Evolutionary conservation across 306 rosid species (phyloP), one percentile per base, ranked within the genome.

Genomic region (Vachellia collinsii): DNA sequence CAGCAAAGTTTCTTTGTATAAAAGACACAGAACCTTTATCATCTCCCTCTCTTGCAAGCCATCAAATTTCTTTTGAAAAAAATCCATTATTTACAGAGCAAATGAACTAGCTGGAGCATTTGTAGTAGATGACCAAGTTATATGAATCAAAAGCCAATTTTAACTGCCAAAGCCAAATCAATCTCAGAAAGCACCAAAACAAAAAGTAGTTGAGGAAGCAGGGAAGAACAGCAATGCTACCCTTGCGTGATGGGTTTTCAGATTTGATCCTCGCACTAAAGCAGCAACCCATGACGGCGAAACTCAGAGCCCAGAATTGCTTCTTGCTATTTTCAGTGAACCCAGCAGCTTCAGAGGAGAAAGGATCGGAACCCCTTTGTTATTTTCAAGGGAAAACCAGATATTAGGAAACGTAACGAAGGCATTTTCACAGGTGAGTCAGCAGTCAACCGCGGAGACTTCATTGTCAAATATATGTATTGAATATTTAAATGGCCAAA

Each of bases 161-260:
- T 2, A 25, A 58, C 16, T 13, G n/a, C 25, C 25, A 39, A 76
- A 58, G 17, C 76, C 50, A 12, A 22, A 59, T 59, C 37, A 59
- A 56, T 65, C 72, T 43, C 62, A 34, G 47, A 56, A 9, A 65
- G 53, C 48, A 65, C 62, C 23, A 58, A 43, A 75, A 46, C 7
- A 75, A 85, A 75, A 85, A 72, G 4, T 0, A 56, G 54, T n/a
- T 12, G 70, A 53, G 82, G 29, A 65, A 80, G 84, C 20, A 56
- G 65, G 53, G 43, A 56, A 56, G 54, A 79, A 62, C 7, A 69
- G 61, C 83, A 82, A 20, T 39, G 29, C 66, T 87, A 93, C 97
- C 99, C 83, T 90, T 78, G 3, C 80, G 92, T 73, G 86, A 87
- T 84, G 97, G 93, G 91, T 94, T 96, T 69, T 93, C 97, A 79